Conservation (phyloP, 176 grass and related monocot genomes). For the Oryza glaberrima region DNA sequence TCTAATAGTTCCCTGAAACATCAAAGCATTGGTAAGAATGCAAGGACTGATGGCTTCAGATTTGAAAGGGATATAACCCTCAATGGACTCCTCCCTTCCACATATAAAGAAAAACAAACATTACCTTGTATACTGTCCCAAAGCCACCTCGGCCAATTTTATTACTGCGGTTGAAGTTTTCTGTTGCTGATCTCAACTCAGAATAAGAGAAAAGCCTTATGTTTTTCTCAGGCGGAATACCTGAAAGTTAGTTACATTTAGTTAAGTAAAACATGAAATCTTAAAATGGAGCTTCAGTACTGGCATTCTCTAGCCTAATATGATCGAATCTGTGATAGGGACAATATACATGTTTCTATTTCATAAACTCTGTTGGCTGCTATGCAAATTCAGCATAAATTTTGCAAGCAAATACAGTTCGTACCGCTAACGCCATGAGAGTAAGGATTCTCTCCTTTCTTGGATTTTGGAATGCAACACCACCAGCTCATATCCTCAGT, state of each 20-base stretch:
- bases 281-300: background rate
- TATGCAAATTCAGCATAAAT: constrained; percentile 8
- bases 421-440: constrained; percentile 57
- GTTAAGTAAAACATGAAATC: constrained; percentile 22
- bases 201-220: constrained; percentile 74
- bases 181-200: constrained; percentile 79
- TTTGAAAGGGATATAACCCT: background rate
- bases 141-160: constrained; percentile 86
- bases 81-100: background rate
- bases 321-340: background rate
- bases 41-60: background rate
- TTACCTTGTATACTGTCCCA: constrained; percentile 88
- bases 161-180: constrained; percentile 65
- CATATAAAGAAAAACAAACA: background rate
- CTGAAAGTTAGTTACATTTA: constrained; percentile 51
- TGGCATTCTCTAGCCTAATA: background rate
- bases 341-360: background rate
- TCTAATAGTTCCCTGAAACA: constrained; percentile 72
- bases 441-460: constrained; percentile 29
- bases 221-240: constrained; percentile 77
- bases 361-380: background rate
- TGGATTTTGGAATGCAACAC: constrained; percentile 56
- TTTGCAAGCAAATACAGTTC: background rate
- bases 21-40: background rate
- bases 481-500: constrained; percentile 65